Evolutionary conservation across 768 basidiomycete species (phyloP).

Genomic region (Auriscalpium vulgare): DNA sequence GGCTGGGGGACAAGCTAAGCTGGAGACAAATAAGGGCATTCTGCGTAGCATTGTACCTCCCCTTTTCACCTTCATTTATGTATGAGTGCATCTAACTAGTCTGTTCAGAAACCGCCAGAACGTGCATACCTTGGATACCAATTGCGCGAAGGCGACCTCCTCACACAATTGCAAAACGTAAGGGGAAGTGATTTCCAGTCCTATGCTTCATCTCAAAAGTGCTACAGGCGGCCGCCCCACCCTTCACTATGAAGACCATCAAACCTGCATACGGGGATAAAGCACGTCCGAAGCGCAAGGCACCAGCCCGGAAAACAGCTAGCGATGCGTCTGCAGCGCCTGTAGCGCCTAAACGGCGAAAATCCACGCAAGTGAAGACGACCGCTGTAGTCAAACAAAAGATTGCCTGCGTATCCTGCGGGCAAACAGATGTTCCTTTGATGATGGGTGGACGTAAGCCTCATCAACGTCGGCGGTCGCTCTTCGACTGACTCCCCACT

Average conservation of each 20-base stretch:
- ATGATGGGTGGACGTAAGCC: constrained; percentile 67
- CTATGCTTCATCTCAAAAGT: not conserved
- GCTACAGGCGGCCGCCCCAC: constrained; percentile 35
- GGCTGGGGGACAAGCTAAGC: constrained; percentile 49
- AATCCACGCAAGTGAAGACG: constrained; percentile 26
- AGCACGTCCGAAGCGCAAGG: constrained; percentile 28
- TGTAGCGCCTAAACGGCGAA: constrained; percentile 33
- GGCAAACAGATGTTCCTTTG: constrained; percentile 64
- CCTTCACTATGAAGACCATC: constrained; percentile 49
- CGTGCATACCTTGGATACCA: constrained; percentile 50
- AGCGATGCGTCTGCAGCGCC: not conserved
- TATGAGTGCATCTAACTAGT: not conserved
- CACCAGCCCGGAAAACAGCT: constrained; percentile 24
- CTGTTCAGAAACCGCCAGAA: constrained; percentile 32
- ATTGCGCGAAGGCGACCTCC: constrained; percentile 45
- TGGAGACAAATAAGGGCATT: constrained; percentile 38
- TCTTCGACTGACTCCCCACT: not conserved
- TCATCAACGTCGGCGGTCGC: not conserved
- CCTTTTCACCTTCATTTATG: not conserved
- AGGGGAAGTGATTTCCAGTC: constrained; percentile 9
- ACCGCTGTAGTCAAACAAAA: constrained; percentile 28
- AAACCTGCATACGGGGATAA: constrained; percentile 39
- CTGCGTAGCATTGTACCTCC: constrained; percentile 39
- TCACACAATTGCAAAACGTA: constrained; percentile 56
- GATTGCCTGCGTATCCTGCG: constrained; percentile 53